Evolutionary conservation across 2,329 filamentous ascomycete genomes (phyloP).

Genomic region (Lomentospora prolificans): DNA sequence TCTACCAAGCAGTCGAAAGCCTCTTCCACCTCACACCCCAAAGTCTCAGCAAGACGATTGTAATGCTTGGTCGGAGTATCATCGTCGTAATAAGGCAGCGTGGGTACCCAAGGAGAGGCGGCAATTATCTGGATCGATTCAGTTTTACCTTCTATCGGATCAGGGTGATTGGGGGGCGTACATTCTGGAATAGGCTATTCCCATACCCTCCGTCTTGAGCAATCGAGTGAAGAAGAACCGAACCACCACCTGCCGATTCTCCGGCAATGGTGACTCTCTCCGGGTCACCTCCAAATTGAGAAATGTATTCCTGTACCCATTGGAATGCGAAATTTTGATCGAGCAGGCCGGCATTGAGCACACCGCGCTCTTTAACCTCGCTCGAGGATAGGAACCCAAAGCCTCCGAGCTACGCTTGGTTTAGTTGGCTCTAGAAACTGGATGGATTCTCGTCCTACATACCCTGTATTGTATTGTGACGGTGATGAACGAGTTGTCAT

Average conservation of each 20-base stretch:
- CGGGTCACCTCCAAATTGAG: slow-evolving; percentile 41
- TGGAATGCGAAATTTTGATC: slow-evolving; percentile 40
- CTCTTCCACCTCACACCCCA: slow-evolving; percentile 18
- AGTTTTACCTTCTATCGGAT: not conserved
- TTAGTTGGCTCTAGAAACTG: too few species aligned
- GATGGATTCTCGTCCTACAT: too few species aligned
- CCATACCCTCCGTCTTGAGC: slow-evolving; percentile 30
- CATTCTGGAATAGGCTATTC: slow-evolving; percentile 34
- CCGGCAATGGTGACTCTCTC: slow-evolving; percentile 43
- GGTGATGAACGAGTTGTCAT: slow-evolving; percentile 25
- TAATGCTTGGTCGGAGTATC: slow-evolving; percentile 21
- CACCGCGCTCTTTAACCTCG: slow-evolving; percentile 23
- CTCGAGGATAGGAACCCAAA: slow-evolving; percentile 37
- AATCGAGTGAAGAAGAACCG: slow-evolving; percentile 35
- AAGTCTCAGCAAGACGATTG: slow-evolving; percentile 21
- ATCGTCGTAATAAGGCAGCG: slow-evolving; percentile 35
- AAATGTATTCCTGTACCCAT: slow-evolving; percentile 43
- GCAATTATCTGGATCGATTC: slow-evolving; percentile 16
- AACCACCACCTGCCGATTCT: slow-evolving; percentile 42
- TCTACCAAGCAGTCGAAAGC: slow-evolving; percentile 24
- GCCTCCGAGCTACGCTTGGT: slow-evolving; percentile 22
- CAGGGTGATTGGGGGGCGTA: slow-evolving; percentile 1
- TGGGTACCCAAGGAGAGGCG: slow-evolving; percentile 40
- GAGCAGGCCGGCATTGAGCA: slow-evolving; percentile 40
- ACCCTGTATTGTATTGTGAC: slow-evolving; percentile 26